Base-by-base conservation (phyloP, 1,284 basidiomycete species). In the Porogramme epimiltina region DNA sequence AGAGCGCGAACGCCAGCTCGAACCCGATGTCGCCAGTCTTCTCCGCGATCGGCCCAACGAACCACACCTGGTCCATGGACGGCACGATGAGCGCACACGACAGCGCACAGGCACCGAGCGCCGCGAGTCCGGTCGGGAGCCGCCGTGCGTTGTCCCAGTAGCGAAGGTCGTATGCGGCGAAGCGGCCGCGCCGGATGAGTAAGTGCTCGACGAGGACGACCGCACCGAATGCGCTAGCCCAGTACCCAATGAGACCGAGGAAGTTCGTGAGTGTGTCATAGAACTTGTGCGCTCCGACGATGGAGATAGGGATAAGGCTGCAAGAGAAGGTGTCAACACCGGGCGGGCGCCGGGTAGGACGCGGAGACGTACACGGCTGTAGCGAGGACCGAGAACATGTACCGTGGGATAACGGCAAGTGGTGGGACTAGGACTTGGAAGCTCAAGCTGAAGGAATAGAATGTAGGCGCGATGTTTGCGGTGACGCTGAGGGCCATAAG, bases 381-480 rank as follows among this genome's bases (percentile, higher is more conserved):
- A 1, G 87, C 86, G 38, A 94, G 66, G 18, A 96, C 65, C 0
- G 94, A 91, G 68, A 96, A 92, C 41, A 93, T 75, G 67, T 94
- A 96, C 64, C 95, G 78, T 0, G 95, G 95, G 13, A 97, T 82
- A 28, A 67, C 61, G 13, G 78, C 73, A 18, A 85, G 68, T n/a
- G 70, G 79, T 0, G 93, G 93, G 16, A 92, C 70, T 60, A 89
- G 81, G 5, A 92, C 79, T 66, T 95, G 92, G 54, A 93, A 79
- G 62, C 84, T 89, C 52, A 95, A 77, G n/a, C 89, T 85, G 53
- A 91, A 83, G 41, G 87, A 90, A 69, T 96, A 95, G 60, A 93
- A 85, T 11, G 87, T 91, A 4, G 86, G 83, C 4, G 91, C 89
- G 51, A 93, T 90, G 72, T 96, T 97, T 3, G 84, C 91, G 2